These are phyloP conservation scores for Strigomonas culicis DNA, from an alignment of 208 protist species.

Conservation along the genomic window DNA sequence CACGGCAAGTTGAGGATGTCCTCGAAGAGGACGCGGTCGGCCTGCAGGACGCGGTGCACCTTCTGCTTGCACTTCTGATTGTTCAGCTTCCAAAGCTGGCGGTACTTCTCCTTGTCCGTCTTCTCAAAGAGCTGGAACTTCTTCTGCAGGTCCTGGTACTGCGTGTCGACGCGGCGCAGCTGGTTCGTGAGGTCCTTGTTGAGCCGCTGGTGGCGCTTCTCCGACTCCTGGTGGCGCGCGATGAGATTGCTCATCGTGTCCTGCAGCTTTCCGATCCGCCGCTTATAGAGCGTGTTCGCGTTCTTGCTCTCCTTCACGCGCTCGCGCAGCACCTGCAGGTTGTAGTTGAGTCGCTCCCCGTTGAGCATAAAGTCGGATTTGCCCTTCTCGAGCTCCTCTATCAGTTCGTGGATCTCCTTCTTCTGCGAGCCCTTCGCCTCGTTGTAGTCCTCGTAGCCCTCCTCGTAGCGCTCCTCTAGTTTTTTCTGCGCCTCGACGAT, in stretches of 20 bases:
- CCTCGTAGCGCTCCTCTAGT: conserved; percentile 77
- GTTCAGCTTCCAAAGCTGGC: conserved; percentile 95
- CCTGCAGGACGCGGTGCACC: conserved; percentile 86
- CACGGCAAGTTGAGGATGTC: conserved; percentile 91
- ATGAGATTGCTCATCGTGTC: conserved; percentile 89
- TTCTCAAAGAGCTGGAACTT: conserved; percentile 95
- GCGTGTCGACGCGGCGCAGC: conserved; percentile 89
- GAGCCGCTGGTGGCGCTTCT: conserved; percentile 85
- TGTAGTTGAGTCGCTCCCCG: conserved; percentile 95
- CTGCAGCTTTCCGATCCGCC: conserved; percentile 84
- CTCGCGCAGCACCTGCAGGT: conserved; percentile 94
- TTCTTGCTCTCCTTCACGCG: conserved; percentile 94
- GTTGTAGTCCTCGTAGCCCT: conserved; percentile 84
- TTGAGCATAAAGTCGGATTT: conserved; percentile 95
- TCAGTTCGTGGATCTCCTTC: conserved; percentile 88
- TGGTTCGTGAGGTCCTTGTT: conserved; percentile 95
- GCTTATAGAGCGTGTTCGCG: conserved; percentile 92
- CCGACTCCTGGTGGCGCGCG: conserved; percentile 88
- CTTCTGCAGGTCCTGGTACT: conserved; percentile 95
- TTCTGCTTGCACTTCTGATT: conserved; percentile 89
- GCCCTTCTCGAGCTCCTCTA: conserved; percentile 93
- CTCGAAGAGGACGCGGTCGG: conserved; percentile 95
- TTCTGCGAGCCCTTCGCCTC: conserved; percentile 68
- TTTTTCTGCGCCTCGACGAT: conserved; percentile 78
- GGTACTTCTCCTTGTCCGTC: conserved; percentile 91